A percentile compares a stretch with the other conserved stretches of the same genome.
Conservation (phyloP, 2,329 filamentous ascomycete species). For the Paraphoma chrysanthemicola region DNA sequence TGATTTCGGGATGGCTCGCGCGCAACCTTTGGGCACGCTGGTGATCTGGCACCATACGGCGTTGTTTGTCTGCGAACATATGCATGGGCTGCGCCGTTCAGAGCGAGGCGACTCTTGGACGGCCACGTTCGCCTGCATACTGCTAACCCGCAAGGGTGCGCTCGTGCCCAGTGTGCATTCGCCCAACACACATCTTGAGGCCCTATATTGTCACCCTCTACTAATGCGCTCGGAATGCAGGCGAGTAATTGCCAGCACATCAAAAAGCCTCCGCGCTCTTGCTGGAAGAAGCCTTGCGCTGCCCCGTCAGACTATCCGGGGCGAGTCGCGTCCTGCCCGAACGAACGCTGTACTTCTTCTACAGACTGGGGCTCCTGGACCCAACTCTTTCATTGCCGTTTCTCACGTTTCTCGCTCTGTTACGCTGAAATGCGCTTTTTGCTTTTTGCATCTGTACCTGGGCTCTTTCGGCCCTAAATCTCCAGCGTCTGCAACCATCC, state of each 20-base stretch:
- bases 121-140: conserved; percentile 48
- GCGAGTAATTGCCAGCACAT: conserved; percentile 49
- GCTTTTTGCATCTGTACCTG: conserved; percentile 34
- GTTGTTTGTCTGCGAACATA: conserved; percentile 42
- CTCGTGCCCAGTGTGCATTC: conserved; percentile 48
- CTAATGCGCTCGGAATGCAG: conserved; percentile 48
- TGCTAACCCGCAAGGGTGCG: conserved; percentile 44
- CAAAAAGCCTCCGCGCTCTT: conserved; percentile 41
- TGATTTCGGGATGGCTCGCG: conserved; percentile 44
- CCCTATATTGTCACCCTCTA: conserved; percentile 46
- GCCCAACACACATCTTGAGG: conserved; percentile 46
- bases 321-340: conserved; percentile 23
- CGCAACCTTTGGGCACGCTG: conserved; percentile 32
- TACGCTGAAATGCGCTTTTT: conserved; percentile 38
- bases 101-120: conserved; percentile 44
- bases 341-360: conserved; percentile 43
- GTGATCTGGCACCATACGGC: conserved; percentile 49
- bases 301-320: conserved; percentile 29
- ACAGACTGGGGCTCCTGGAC: conserved; percentile 36
- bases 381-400: conserved; percentile 31
- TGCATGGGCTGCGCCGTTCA: conserved; percentile 34
- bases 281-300: conserved; percentile 37
- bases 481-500: conserved; percentile 15
- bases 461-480: conserved; percentile 16
- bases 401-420: conserved; percentile 32